Conservation (phyloP, 1,284 basidiomycete genomes). For the Coniferiporia weirii region DNA sequence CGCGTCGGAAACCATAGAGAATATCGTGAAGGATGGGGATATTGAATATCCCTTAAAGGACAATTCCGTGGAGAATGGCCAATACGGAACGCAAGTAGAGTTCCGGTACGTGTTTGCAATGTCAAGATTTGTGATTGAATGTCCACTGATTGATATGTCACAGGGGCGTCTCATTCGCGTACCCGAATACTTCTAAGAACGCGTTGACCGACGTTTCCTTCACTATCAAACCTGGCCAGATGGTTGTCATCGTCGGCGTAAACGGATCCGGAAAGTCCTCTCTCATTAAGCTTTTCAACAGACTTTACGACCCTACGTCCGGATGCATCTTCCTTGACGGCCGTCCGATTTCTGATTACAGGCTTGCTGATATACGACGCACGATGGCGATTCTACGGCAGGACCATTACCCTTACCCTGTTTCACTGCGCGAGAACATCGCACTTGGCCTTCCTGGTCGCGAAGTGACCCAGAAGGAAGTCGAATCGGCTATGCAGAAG, state of each 20-base stretch:
- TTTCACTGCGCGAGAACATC: conserved; percentile 39
- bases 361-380: conserved; percentile 28
- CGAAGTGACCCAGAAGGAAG: conserved; percentile 14
- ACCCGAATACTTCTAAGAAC: conserved; percentile 26
- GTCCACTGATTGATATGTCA: not conserved
- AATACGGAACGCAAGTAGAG: conserved; percentile 24
- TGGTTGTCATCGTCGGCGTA: conserved; percentile 42
- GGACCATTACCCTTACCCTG: conserved; percentile 36
- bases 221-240: conserved; percentile 37
- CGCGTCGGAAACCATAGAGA: conserved; percentile 4
- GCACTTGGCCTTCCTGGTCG: conserved; percentile 26
- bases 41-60: conserved; percentile 9
- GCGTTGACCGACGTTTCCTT: conserved; percentile 35
- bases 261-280: conserved; percentile 49
- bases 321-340: conserved; percentile 40
- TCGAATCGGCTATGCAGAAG: conserved; percentile 32
- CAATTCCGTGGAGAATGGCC: not conserved
- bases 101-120: conserved; percentile 27
- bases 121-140: not conserved
- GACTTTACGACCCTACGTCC: conserved; percentile 33
- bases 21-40: conserved; percentile 16
- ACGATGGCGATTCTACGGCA: conserved; percentile 36
- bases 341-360: conserved; percentile 26
- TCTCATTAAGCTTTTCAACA: conserved; percentile 39
- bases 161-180: conserved; percentile 37